These are phyloP conservation scores for Parietaria judaica DNA, from an alignment of 306 rosid species.

Conservation along the genomic window DNA sequence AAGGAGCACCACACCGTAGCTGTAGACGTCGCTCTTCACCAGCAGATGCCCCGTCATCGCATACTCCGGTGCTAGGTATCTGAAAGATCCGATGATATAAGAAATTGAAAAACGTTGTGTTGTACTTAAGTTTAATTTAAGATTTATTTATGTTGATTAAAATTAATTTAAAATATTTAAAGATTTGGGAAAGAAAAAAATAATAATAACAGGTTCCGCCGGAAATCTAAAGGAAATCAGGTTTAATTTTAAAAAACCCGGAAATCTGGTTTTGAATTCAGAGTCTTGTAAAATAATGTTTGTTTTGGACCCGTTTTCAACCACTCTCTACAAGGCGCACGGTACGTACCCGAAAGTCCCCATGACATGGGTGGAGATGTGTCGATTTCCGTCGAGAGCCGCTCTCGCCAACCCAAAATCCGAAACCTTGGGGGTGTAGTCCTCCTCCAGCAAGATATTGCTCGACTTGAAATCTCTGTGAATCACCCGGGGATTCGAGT, in stretches of 20 bases:
- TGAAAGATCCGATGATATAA: slow-evolving; percentile 16
- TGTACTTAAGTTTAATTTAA: too few relatives aligned
- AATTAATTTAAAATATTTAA: too few relatives aligned
- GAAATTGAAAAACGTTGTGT: too few relatives aligned
- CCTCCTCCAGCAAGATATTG: slow-evolving; percentile 82
- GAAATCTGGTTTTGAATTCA: too few relatives aligned
- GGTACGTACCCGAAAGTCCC: slow-evolving; percentile 83
- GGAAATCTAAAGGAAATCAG: too few relatives aligned
- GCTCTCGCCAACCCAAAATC: slow-evolving; percentile 98
- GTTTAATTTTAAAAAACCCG: too few relatives aligned
- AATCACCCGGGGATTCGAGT: slow-evolving; percentile 91
- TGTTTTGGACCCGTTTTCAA: background rate
- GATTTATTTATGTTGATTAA: too few relatives aligned
- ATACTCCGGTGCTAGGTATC: slow-evolving; percentile 95
- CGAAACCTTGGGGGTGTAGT: slow-evolving; percentile 85
- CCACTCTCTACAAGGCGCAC: background rate
- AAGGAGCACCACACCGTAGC: slow-evolving; percentile 95
- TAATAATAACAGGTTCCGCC: too few relatives aligned
- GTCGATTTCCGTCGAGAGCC: slow-evolving; percentile 79
- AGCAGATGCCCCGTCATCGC: slow-evolving; percentile 99
- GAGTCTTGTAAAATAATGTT: background rate
- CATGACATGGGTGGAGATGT: slow-evolving; percentile 97
- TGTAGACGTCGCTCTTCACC: slow-evolving; percentile 94
- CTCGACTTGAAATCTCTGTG: slow-evolving; percentile 95
- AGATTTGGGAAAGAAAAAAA: too few relatives aligned